phyloP scores from a whole-genome alignment of 306 rosid genomes.

The Prinsepia uniflora region DNA sequence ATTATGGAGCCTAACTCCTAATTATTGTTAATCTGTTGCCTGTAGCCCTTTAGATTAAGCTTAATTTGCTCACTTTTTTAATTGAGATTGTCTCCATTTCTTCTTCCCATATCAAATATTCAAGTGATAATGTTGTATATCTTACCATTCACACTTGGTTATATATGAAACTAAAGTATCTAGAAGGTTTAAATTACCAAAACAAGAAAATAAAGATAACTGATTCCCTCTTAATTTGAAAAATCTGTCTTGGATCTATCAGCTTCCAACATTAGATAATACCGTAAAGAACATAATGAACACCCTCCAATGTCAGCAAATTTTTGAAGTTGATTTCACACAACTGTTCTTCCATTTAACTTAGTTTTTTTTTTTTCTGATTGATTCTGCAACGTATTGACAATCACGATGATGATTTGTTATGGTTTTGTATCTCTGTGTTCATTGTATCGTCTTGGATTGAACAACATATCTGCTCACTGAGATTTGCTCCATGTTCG shows the following conservation, averaged over 20 bases:
- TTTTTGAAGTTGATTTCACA: neutral
- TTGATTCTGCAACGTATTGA: neutral
- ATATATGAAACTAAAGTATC: neutral
- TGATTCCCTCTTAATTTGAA: neutral
- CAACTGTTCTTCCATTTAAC: neutral
- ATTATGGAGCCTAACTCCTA: neutral
- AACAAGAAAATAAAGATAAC: neutral
- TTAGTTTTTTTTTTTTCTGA: neutral
- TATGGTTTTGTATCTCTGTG: neutral
- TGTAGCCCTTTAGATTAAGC: neutral
- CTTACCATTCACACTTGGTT: neutral
- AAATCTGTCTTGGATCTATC: constrained; percentile 9
- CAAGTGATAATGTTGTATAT: neutral
- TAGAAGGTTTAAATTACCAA: neutral
- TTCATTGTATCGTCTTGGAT: neutral
- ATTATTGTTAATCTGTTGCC: neutral
- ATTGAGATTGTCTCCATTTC: neutral
- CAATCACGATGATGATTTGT: neutral
- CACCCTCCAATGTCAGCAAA: neutral
- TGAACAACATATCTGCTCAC: neutral
- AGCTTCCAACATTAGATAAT: constrained; percentile 3
- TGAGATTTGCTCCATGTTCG: neutral
- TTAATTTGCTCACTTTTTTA: neutral
- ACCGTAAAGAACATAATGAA: neutral
- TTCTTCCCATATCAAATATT: neutral